These are phyloP conservation scores for Macadamia tetraphylla DNA, from an alignment of 164 flowering plant species.

Conservation along the genomic window DNA sequence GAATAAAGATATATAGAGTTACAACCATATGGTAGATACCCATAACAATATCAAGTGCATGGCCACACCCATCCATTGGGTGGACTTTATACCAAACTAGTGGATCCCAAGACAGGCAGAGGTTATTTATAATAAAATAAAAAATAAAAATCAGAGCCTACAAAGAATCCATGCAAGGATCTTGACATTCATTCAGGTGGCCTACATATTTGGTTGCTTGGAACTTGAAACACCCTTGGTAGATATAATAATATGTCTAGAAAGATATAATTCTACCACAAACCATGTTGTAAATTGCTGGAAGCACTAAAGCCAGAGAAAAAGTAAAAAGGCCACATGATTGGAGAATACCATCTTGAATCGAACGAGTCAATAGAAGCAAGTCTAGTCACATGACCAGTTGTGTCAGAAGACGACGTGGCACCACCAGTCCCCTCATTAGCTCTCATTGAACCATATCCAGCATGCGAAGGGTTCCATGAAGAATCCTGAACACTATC, in stretches of 20 bases:
- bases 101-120: too few relatives aligned
- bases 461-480: slow-evolving; percentile 76
- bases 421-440: slow-evolving; percentile 48
- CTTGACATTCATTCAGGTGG: too few relatives aligned
- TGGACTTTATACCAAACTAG: too few relatives aligned
- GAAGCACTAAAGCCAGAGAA: neutral
- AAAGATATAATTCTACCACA: neutral
- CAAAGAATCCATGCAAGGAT: too few relatives aligned
- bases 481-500: slow-evolving; percentile 49
- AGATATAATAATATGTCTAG: neutral
- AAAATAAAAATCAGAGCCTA: neutral
- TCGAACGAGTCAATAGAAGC: slow-evolving; percentile 98
- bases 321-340: neutral
- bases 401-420: slow-evolving; percentile 57
- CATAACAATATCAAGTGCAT: too few relatives aligned
- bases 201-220: too few relatives aligned
- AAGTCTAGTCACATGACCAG: slow-evolving; percentile 62
- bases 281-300: neutral
- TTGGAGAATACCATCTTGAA: slow-evolving; percentile 72
- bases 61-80: too few relatives aligned
- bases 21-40: too few relatives aligned
- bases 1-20: too few relatives aligned
- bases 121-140: neutral
- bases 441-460: slow-evolving; percentile 43
- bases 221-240: too few relatives aligned